A percentile compares a stretch with the other conserved stretches of the same genome.
Conservation (phyloP, 768 basidiomycete species). For the Tricholoma flavovirens region DNA sequence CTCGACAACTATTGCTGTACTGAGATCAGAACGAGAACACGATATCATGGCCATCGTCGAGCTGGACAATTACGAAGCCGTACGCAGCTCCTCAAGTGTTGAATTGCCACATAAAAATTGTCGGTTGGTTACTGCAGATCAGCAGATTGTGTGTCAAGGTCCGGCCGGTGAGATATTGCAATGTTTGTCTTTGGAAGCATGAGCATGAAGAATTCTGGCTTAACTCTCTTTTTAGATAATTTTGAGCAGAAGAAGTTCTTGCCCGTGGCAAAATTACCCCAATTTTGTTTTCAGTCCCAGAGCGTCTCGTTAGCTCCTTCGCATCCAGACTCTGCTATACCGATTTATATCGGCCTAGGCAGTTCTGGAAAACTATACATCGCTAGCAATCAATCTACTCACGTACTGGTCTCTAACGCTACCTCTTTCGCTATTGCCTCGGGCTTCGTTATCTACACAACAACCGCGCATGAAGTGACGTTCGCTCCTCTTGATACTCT, state of each 20-base stretch:
- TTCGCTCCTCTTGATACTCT: slow-evolving; percentile 55
- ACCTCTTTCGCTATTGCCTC: slow-evolving; percentile 74
- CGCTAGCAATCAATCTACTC: slow-evolving; percentile 25
- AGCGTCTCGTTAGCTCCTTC: slow-evolving; percentile 20
- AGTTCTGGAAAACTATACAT: slow-evolving; percentile 61
- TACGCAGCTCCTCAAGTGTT: slow-evolving; percentile 12
- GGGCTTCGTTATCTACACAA: slow-evolving; percentile 80
- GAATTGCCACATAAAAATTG: slow-evolving; percentile 37
- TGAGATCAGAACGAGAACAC: slow-evolving; percentile 33
- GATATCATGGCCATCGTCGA: slow-evolving; percentile 29
- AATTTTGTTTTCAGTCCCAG: slow-evolving; percentile 51
- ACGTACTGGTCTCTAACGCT: slow-evolving; percentile 42
- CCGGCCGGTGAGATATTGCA: slow-evolving; percentile 41
- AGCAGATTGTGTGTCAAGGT: slow-evolving; percentile 36
- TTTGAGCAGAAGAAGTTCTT: slow-evolving; percentile 15
- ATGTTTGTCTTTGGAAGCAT: slow-evolving; percentile 28
- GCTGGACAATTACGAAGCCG: slow-evolving; percentile 13
- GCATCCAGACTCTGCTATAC: slow-evolving; percentile 5
- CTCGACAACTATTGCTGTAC: slow-evolving; percentile 25
- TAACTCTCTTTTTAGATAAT: slow-evolving; percentile 10
- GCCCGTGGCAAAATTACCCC: slow-evolving; percentile 41
- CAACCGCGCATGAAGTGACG: slow-evolving; percentile 71
- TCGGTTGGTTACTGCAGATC: slow-evolving; percentile 36
- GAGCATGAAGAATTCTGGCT: background rate
- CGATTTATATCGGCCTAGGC: slow-evolving; percentile 59